A percentile compares a stretch with the other conserved stretches of the same genome.
phyloP scores from a whole-genome alignment of 2,329 filamentous ascomycete species.

The Pyrenochaeta sp. region DNA sequence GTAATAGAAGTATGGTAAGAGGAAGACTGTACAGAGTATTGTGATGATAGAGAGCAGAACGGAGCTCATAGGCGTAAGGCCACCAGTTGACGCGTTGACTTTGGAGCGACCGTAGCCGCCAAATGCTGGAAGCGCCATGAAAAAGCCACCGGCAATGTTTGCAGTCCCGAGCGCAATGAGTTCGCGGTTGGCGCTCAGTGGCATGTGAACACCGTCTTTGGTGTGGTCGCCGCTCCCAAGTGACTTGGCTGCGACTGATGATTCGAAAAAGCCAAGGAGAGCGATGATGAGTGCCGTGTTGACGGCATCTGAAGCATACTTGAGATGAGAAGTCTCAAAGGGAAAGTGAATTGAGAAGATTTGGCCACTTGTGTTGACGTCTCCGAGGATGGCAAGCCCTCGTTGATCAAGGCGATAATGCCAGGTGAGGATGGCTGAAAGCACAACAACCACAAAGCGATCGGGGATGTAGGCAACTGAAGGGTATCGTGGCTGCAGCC shows the following conservation, averaged over 20 bases:
- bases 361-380: slow-evolving; percentile 76
- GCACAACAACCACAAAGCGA: slow-evolving; percentile 85
- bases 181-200: slow-evolving; percentile 89
- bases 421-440: slow-evolving; percentile 83
- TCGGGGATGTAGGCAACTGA: slow-evolving; percentile 89
- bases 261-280: slow-evolving; percentile 97
- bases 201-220: slow-evolving; percentile 76
- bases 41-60: slow-evolving; percentile 86
- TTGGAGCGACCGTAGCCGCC: slow-evolving; percentile 97
- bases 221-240: slow-evolving; percentile 62
- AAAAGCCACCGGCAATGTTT: slow-evolving; percentile 90
- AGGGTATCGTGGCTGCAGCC: slow-evolving; percentile 80
- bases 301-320: slow-evolving; percentile 84
- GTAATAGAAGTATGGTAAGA: slow-evolving; percentile 93
- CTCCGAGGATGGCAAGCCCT: slow-evolving; percentile 84
- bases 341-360: slow-evolving; percentile 87
- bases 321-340: slow-evolving; percentile 77
- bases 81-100: slow-evolving; percentile 91
- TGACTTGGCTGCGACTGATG: slow-evolving; percentile 93
- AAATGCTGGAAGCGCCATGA: slow-evolving; percentile 92
- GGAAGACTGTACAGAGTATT: slow-evolving; percentile 78
- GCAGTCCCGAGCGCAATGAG: slow-evolving; percentile 90
- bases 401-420: slow-evolving; percentile 77
- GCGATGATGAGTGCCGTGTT: slow-evolving; percentile 93
- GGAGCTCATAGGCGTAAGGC: slow-evolving; percentile 91